Evolutionary conservation across 495 filamentous ascomycete species (phyloP), one percentile per base, ranked within the genome.

Genomic region (Daldinia grandis): DNA sequence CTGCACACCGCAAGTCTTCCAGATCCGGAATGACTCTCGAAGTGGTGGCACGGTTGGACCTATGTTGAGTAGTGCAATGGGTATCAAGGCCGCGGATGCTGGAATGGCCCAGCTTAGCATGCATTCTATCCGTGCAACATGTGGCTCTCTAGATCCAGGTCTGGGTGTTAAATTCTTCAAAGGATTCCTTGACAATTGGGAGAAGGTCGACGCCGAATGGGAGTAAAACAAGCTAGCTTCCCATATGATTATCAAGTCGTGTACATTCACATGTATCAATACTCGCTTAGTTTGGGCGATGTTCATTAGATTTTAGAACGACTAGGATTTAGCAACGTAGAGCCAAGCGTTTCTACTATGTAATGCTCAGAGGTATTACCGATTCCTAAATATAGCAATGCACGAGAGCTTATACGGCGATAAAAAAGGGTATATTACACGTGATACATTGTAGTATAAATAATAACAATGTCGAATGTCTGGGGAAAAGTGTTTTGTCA

Each of bases 11-110:
- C 95, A 99, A 81, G 82, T 94, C 12, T 98, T 98, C 84, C 94
- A 97, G 83, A 97, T 98, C 75, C 84, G 95, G 37, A 99, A 99
- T 73, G 95, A 98, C 77, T 88, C 83, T 7, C 84, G 95, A 33
- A 90, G 87, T 70, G 95, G 95, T 31, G 95, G 95, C 3, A 99
- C 95, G 1, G 94, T 98, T n/a, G 95, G 95, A 0, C 95, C 95
- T 1, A 95, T 96, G 91, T 84, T 97, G 44, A 92, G 88, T 66
- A 83, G 87, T 14, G 87, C 84, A 10, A 94, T 94, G 80, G 95
- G 95, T 28, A 88, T 96, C 76, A 83, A 93, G 50, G 90, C 93
- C 1, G 89, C 95, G 64, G 95, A 99, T 77, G 93, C 93, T 1
- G 95, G 95, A 25, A 90, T 98, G 63, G 90, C 93, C 24, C 95